phyloP scores from a whole-genome alignment of 805 yeast species.

The Komagataella mondaviorum region DNA sequence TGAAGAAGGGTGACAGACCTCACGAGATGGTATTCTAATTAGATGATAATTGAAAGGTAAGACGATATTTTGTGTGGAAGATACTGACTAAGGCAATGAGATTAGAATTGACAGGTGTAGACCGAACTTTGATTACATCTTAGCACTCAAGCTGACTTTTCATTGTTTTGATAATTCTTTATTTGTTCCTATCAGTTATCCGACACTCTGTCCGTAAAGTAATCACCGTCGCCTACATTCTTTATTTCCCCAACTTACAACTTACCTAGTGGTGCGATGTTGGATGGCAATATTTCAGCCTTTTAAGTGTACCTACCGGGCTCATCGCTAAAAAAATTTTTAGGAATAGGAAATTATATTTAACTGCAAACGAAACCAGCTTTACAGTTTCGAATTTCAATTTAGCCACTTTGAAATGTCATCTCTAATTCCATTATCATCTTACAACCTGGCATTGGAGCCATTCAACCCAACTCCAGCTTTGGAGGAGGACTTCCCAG shows the following conservation, averaged over 20 bases:
- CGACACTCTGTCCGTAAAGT: not conserved
- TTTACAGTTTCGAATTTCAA: not conserved
- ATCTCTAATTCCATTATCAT: slow-evolving; percentile 65
- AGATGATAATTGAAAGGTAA: not conserved
- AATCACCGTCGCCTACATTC: not conserved
- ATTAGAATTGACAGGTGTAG: not conserved
- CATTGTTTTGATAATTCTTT: not conserved
- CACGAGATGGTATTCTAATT: slow-evolving; percentile 92
- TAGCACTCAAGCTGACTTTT: too few species aligned
- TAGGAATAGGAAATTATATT: not conserved
- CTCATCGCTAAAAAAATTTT: not conserved
- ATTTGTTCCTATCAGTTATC: not conserved
- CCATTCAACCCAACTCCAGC: slow-evolving; percentile 88
- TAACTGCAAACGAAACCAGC: not conserved
- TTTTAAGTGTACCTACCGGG: not conserved
- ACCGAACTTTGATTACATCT: not conserved
- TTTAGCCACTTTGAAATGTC: slow-evolving; percentile 31
- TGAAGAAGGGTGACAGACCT: slow-evolving; percentile 97
- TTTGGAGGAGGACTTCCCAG: slow-evolving; percentile 74
- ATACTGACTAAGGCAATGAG: not conserved
- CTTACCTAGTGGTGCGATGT: not conserved
- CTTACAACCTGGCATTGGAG: slow-evolving; percentile 71
- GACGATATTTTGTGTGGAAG: not conserved
- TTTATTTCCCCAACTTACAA: not conserved
- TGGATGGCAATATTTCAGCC: not conserved